phyloP scores from a whole-genome alignment of 1,284 basidiomycete species.

The Apiotrichum brassicae region DNA sequence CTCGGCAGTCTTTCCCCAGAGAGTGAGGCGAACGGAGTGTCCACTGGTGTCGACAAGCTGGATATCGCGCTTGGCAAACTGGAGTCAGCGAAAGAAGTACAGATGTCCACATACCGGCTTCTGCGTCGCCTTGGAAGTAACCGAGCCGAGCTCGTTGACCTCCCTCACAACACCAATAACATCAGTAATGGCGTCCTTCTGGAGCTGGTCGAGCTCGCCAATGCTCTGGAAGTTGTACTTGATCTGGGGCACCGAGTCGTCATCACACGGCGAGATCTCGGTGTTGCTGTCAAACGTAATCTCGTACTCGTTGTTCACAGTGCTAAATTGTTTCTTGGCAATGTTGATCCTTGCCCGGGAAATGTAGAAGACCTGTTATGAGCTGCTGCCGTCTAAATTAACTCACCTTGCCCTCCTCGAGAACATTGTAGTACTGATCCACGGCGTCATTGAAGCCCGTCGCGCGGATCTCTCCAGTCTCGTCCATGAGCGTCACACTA shows the following conservation, averaged over 20 bases:
- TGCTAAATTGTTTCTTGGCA: conserved; percentile 96
- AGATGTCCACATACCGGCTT: conserved; percentile 64
- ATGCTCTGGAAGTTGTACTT: conserved; percentile 78
- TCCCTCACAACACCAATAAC: conserved; percentile 81
- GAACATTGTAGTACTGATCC: conserved; percentile 72
- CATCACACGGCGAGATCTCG: conserved; percentile 70
- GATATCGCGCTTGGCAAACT: conserved; percentile 78
- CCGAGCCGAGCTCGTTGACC: conserved; percentile 59
- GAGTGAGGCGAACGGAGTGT: conserved; percentile 74
- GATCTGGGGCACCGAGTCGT: conserved; percentile 68
- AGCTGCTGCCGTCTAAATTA: neutral
- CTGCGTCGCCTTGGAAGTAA: conserved; percentile 66
- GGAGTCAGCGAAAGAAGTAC: neutral
- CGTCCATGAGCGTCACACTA: conserved; percentile 88
- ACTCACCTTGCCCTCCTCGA: conserved; percentile 82
- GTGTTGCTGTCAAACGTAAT: conserved; percentile 78
- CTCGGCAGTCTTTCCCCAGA: conserved; percentile 96
- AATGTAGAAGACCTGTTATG: conserved; percentile 62
- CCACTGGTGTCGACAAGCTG: conserved; percentile 79
- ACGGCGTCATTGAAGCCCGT: conserved; percentile 88
- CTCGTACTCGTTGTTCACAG: conserved; percentile 89
- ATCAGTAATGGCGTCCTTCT: conserved; percentile 66
- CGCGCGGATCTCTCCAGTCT: conserved; percentile 84
- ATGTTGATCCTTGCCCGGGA: conserved; percentile 87
- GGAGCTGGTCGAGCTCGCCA: conserved; percentile 56